Percentiles rank a stretch among this genome's conserved stretches.
phyloP scores from a whole-genome alignment of 2,329 filamentous ascomycete genomes.

The Byssoonygena ceratinophila region DNA sequence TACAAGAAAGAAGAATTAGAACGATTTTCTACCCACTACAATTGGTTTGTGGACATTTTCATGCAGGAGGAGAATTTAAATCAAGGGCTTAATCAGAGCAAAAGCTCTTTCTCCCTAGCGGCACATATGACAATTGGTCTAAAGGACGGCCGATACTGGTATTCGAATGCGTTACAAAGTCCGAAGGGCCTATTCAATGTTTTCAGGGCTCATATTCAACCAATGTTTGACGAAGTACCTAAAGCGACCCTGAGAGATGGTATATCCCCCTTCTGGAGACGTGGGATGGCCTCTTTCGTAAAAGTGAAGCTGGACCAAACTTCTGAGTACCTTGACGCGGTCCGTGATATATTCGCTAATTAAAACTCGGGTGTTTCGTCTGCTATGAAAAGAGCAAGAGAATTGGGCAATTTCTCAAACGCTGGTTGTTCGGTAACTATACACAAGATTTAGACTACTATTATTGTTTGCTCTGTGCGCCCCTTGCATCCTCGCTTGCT shows the following conservation, averaged over 20 bases:
- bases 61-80: background rate
- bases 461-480: too few relatives aligned
- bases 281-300: slow-evolving; percentile 12
- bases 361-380: too few relatives aligned
- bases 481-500: too few relatives aligned
- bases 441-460: too few relatives aligned
- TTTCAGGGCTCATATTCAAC: slow-evolving; percentile 3
- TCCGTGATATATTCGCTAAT: slow-evolving; percentile 10
- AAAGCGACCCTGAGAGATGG: background rate
- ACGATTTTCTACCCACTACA: background rate
- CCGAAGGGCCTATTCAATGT: slow-evolving; percentile 12
- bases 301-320: slow-evolving; percentile 5
- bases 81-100: background rate
- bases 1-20: background rate
- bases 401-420: too few relatives aligned
- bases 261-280: slow-evolving; percentile 12
- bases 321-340: slow-evolving; percentile 5
- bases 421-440: too few relatives aligned
- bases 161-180: slow-evolving; percentile 6
- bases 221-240: slow-evolving; percentile 2
- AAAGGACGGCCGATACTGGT: slow-evolving; percentile 10
- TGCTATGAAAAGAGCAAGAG: too few relatives aligned
- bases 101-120: background rate
- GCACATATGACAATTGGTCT: slow-evolving; percentile 8
- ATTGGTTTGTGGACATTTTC: slow-evolving; percentile 13